Percentiles rank a stretch among this genome's conserved stretches.
Evolutionary conservation across 371 early-diverging fungal species (phyloP).

Genomic region (Mucor velutinosus): DNA sequence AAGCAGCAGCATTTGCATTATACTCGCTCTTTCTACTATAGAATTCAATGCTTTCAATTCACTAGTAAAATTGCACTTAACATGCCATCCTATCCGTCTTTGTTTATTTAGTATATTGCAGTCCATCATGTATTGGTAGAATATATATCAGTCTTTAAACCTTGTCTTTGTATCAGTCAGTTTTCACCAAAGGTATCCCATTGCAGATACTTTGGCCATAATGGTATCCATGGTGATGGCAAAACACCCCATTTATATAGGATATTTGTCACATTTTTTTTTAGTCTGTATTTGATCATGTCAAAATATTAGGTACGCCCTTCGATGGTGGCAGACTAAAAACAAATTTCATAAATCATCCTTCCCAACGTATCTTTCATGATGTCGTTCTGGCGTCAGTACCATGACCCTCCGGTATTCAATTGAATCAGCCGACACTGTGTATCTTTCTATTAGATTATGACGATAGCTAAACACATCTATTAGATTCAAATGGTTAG

Average conservation of each 20-base stretch:
- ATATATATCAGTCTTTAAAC: too few species aligned
- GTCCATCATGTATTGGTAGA: not conserved
- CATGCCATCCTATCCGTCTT: not conserved
- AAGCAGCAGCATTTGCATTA: not conserved
- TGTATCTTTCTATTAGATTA: not conserved
- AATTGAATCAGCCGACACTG: not conserved
- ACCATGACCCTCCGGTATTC: not conserved
- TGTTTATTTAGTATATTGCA: not conserved
- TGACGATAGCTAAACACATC: too few species aligned
- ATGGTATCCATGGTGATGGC: not conserved
- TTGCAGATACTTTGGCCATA: not conserved
- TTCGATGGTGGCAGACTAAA: too few species aligned
- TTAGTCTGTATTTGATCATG: not conserved
- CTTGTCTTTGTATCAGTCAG: not conserved
- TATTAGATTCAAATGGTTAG: too few species aligned
- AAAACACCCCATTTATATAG: not conserved
- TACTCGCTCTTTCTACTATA: not conserved
- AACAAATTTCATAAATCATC: not conserved
- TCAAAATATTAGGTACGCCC: not conserved
- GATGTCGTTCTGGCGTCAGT: not conserved
- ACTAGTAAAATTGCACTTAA: not conserved
- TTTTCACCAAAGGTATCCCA: not conserved
- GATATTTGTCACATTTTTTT: not conserved
- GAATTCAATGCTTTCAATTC: not conserved
- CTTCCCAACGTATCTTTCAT: not conserved